Percentiles rank a stretch among this genome's conserved stretches.
Evolutionary conservation across 2,329 filamentous ascomycete species (phyloP).

Genomic region (Camptophora hylomeconis): DNA sequence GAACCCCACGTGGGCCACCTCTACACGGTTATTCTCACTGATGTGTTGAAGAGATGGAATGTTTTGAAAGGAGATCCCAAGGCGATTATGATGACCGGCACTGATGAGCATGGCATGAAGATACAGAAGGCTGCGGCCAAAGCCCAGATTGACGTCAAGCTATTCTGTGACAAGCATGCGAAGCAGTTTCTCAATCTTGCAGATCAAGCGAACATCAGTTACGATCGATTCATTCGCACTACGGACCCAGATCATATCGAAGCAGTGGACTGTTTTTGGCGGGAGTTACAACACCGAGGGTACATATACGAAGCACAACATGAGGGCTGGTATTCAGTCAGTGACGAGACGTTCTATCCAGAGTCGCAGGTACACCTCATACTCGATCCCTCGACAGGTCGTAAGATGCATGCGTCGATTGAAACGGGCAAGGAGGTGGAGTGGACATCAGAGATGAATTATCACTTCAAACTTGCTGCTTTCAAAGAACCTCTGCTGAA

Average conservation of each 20-base stretch:
- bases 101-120: conserved; percentile 96
- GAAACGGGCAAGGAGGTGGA: conserved; percentile 91
- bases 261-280: conserved; percentile 84
- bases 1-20: conserved; percentile 91
- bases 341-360: conserved; percentile 93
- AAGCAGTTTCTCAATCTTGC: conserved; percentile 51
- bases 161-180: conserved; percentile 80
- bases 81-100: conserved; percentile 75
- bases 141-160: conserved; percentile 57
- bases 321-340: conserved; percentile 91
- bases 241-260: conserved; percentile 71
- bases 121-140: conserved; percentile 73
- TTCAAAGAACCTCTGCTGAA: conserved; percentile 66
- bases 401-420: conserved; percentile 63
- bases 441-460: conserved; percentile 86
- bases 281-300: conserved; percentile 58
- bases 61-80: conserved; percentile 52
- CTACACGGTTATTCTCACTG: conserved; percentile 81
- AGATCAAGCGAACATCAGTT: conserved; percentile 51
- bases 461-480: conserved; percentile 81
- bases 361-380: conserved; percentile 58
- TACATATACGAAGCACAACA: conserved; percentile 78
- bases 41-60: conserved; percentile 88
- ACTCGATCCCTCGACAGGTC: conserved; percentile 66
- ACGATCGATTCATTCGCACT: conserved; percentile 86